Percentiles rank a stretch among this genome's conserved stretches.
These are phyloP conservation scores for Quercus lobata DNA, from an alignment of 331 rosid species.

Conservation along the genomic window DNA sequence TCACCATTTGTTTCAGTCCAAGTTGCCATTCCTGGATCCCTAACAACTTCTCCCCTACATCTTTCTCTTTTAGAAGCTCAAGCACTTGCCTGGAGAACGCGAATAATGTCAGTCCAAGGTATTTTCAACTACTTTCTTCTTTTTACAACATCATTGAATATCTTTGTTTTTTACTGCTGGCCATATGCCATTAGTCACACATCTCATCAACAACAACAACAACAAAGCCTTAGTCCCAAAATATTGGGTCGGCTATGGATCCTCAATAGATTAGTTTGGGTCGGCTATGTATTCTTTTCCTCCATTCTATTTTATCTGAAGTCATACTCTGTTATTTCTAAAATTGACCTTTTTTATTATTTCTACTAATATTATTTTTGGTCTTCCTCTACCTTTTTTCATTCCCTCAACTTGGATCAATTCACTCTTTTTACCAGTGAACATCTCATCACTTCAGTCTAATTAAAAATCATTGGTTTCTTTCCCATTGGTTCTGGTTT, in stretches of 20 bases:
- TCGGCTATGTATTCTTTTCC: too few relatives aligned
- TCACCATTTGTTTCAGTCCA: constrained; percentile 57
- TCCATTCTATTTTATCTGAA: too few relatives aligned
- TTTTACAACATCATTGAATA: background rate
- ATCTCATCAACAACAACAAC: too few relatives aligned
- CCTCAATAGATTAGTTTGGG: too few relatives aligned
- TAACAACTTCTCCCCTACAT: constrained; percentile 52
- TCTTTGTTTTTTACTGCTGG: background rate
- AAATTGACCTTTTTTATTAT: too few relatives aligned
- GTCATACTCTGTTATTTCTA: too few relatives aligned
- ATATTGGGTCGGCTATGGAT: too few relatives aligned
- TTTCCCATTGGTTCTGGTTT: background rate
- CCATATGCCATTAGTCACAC: background rate
- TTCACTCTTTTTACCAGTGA: background rate
- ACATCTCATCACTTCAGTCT: constrained; percentile 12
- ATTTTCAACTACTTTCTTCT: constrained; percentile 9
- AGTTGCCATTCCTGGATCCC: constrained; percentile 57
- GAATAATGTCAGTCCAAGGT: constrained; percentile 67
- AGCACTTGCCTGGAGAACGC: constrained; percentile 71
- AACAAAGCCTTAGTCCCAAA: too few relatives aligned
- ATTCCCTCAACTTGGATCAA: too few relatives aligned
- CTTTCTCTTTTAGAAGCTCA: constrained; percentile 46
- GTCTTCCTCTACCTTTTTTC: too few relatives aligned
- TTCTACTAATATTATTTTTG: too few relatives aligned
- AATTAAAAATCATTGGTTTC: background rate